Percentiles rank a stretch among this genome's conserved stretches.
Conservation (phyloP, 2,329 filamentous ascomycete species). For the Diplocarpon rosae region DNA sequence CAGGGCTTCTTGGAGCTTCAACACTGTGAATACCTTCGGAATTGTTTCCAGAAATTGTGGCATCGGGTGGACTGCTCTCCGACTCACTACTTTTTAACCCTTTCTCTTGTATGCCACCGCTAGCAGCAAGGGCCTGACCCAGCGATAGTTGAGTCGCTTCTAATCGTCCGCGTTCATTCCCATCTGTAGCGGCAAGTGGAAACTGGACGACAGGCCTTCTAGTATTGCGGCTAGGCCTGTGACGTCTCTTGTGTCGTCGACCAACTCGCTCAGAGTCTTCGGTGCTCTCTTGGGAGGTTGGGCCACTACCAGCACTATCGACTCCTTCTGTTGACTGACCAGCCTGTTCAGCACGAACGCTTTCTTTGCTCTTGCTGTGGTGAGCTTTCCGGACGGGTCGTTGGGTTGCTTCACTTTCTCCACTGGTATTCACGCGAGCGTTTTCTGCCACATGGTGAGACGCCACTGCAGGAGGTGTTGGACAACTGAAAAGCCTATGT, state of each 20-base stretch:
- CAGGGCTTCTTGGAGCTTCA: conserved; percentile 1
- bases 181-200: background rate
- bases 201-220: background rate
- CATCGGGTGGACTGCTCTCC: background rate
- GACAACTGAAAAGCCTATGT: conserved; percentile 7
- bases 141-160: conserved; percentile 2
- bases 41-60: background rate
- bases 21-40: conserved; percentile 1
- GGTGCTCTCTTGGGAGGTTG: conserved; percentile 1
- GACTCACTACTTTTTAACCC: background rate
- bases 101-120: conserved; percentile 1
- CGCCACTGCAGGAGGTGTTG: background rate
- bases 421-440: background rate
- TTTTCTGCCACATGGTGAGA: conserved; percentile 4
- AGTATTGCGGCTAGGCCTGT: background rate
- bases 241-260: conserved; percentile 1
- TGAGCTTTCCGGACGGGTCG: background rate
- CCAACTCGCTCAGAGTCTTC: background rate
- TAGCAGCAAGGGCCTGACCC: conserved; percentile 1
- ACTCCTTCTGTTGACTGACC: background rate
- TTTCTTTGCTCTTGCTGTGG: background rate
- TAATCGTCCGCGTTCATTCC: background rate
- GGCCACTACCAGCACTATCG: conserved; percentile 1
- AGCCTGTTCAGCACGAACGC: background rate
- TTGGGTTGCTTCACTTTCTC: conserved; percentile 5